These are phyloP conservation scores for Umbelopsis ramanniana DNA, from an alignment of 192 early-diverging fungal genomes.

Conservation along the genomic window DNA sequence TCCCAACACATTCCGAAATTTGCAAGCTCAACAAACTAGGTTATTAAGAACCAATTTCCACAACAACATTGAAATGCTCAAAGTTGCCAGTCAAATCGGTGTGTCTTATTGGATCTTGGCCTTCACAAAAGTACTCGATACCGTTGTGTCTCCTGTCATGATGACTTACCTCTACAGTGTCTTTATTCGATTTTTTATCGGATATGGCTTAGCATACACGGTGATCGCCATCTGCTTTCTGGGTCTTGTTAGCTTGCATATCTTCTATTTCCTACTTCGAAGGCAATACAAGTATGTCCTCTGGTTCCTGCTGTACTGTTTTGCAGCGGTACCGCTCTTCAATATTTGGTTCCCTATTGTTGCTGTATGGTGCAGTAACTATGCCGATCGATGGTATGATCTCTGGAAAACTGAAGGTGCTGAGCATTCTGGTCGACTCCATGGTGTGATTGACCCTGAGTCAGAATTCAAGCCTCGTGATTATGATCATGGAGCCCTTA, in stretches of 20 bases:
- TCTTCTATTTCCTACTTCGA: slow-evolving; percentile 37
- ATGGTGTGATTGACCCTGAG: slow-evolving; percentile 36
- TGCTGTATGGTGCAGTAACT: slow-evolving; percentile 32
- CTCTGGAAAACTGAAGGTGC: slow-evolving; percentile 37
- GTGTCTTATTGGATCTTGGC: slow-evolving; percentile 38
- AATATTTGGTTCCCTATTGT: slow-evolving; percentile 42
- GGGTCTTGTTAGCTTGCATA: slow-evolving; percentile 29
- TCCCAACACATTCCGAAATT: slow-evolving; percentile 37
- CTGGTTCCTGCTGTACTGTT: slow-evolving; percentile 39
- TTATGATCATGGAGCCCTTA: neutral
- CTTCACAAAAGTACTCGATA: slow-evolving; percentile 36
- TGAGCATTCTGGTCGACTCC: slow-evolving; percentile 21
- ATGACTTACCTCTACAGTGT: slow-evolving; percentile 38
- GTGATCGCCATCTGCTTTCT: slow-evolving; percentile 32
- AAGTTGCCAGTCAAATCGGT: slow-evolving; percentile 31
- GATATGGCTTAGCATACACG: slow-evolving; percentile 25
- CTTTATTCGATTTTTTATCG: slow-evolving; percentile 36
- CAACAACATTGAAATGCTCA: slow-evolving; percentile 38
- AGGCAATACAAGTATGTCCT: slow-evolving; percentile 43
- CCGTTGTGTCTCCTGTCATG: slow-evolving; percentile 34
- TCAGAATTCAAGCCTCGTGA: neutral
- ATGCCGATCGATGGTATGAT: slow-evolving; percentile 42
- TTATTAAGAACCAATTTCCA: slow-evolving; percentile 37
- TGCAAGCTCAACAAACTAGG: slow-evolving; percentile 39
- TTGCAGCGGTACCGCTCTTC: slow-evolving; percentile 36